Base-by-base conservation (phyloP, 352 stramenopile genomes). In the Globisporangium barbulae region DNA sequence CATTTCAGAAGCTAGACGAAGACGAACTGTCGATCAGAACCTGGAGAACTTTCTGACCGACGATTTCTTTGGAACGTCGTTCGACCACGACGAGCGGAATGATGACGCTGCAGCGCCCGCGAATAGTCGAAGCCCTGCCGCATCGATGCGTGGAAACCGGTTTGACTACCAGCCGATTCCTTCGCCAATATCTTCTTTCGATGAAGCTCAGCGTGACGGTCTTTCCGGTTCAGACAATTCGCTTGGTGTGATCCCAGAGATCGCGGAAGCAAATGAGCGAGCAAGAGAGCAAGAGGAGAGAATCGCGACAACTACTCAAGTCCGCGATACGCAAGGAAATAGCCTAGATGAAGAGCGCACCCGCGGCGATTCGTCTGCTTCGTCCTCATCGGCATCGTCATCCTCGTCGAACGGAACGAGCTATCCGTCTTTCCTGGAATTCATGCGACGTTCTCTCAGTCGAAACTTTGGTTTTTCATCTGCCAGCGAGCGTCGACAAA, bases 41-140 rank as follows among this genome's bases (percentile, higher is more conserved):
- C 33, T 89, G 52, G 73, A 84, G 41, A 67, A 73, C 17, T 88
- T 88, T 15, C 39, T 90, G 2, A 70, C 72, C 0, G 73, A 93
- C 47, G 80, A 93, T 48, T 90, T 92, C 64, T 89, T 92, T 44
- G 78, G 81, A 0, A 69, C 83, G 7, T 89, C 81, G 4, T 91
- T 76, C 37, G 70, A 65, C 9, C 30, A 25, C 25, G 68, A 69
- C 31, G 65, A 72, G 5, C 62, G 75, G 21, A 69, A 72, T 10
- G 69, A 69, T 59, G 53, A 67, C 25, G 9, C 52, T 33, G 67
- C 64, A 1, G 53, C 61, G 0, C 55, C 63, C 28, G 57, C 52
- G 21, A 71, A 72, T 41, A 72, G 67, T 21, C 50, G 61, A 28
- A 57, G 53, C 10, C 17, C 53, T 12, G 9, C 49, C 17, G 13